phyloP scores from a whole-genome alignment of 371 early-diverging fungal species.

The Apophysomyces ossiformis region DNA sequence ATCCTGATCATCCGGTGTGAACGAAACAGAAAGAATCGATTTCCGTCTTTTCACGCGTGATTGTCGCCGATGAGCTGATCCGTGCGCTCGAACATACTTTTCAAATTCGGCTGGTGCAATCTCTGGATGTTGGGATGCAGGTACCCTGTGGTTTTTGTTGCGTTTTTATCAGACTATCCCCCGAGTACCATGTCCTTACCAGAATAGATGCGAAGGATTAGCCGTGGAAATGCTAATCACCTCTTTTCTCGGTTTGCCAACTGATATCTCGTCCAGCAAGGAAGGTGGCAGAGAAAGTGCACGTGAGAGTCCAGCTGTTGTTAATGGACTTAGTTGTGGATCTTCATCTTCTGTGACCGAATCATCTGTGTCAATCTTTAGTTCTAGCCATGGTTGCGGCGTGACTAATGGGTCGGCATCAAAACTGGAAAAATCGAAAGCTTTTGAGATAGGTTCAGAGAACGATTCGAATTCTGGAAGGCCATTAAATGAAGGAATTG shows the following conservation, averaged over 20 bases:
- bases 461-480: background rate
- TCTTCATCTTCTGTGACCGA: slow-evolving; percentile 10
- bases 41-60: slow-evolving; percentile 44
- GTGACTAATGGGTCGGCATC: background rate
- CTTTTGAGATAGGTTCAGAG: background rate
- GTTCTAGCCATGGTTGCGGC: background rate
- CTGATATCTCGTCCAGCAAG: slow-evolving; percentile 21
- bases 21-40: slow-evolving; percentile 55
- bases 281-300: slow-evolving; percentile 32
- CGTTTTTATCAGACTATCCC: slow-evolving; percentile 1
- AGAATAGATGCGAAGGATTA: slow-evolving; percentile 56
- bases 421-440: background rate
- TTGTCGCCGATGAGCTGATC: slow-evolving; percentile 35
- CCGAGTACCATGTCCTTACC: slow-evolving; percentile 31
- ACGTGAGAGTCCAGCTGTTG: slow-evolving; percentile 29
- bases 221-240: slow-evolving; percentile 48
- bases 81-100: slow-evolving; percentile 45
- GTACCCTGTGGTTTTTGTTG: slow-evolving; percentile 42
- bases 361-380: slow-evolving; percentile 8
- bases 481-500: background rate
- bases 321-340: slow-evolving; percentile 1
- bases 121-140: slow-evolving; percentile 66
- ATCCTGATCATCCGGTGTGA: slow-evolving; percentile 45
- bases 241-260: slow-evolving; percentile 28
- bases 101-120: slow-evolving; percentile 65